Evolutionary conservation across 192 early-diverging fungal genomes (phyloP).

Genomic region (Coemansia sp.): DNA sequence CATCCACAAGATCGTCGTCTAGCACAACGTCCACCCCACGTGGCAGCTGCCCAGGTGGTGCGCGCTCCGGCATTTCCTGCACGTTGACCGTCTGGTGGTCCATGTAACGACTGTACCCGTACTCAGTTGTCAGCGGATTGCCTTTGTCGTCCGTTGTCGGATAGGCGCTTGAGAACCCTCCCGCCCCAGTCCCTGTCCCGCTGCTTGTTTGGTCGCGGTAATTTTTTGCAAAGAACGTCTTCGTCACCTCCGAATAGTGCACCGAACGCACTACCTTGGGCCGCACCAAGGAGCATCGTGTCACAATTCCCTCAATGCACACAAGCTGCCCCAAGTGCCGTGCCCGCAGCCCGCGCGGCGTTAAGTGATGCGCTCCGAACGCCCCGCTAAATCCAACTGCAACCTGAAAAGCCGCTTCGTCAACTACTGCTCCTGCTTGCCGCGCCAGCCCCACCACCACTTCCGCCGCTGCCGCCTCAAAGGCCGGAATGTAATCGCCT

Average conservation of each 20-base stretch:
- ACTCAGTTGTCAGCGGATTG: constrained; percentile 89
- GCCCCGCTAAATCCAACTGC: constrained; percentile 86
- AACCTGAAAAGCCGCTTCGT: constrained; percentile 29
- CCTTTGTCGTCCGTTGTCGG: constrained; percentile 95
- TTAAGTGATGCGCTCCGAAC: constrained; percentile 86
- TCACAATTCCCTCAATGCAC: constrained; percentile 96
- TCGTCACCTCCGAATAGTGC: constrained; percentile 87
- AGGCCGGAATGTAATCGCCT: constrained; percentile 80
- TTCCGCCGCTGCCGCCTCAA: constrained; percentile 60
- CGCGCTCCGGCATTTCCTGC: constrained; percentile 99
- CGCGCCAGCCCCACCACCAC: constrained; percentile 9
- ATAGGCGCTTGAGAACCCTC: constrained; percentile 70
- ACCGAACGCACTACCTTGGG: constrained; percentile 91
- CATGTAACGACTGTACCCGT: constrained; percentile 82
- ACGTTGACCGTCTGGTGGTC: constrained; percentile 92
- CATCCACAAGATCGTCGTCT: constrained; percentile 95
- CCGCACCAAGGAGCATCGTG: constrained; percentile 92
- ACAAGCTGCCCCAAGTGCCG: constrained; percentile 81
- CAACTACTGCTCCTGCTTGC: constrained; percentile 11
- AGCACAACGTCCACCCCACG: constrained; percentile 91
- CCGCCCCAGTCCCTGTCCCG: constrained; percentile 38
- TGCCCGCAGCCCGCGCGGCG: constrained; percentile 82
- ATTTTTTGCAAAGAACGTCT: constrained; percentile 74
- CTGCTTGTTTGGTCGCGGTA: constrained; percentile 89
- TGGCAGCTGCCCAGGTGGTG: constrained; percentile 90